Base-by-base conservation (phyloP, 108 stramenopile genomes). In the Skeletonema menzelii region DNA sequence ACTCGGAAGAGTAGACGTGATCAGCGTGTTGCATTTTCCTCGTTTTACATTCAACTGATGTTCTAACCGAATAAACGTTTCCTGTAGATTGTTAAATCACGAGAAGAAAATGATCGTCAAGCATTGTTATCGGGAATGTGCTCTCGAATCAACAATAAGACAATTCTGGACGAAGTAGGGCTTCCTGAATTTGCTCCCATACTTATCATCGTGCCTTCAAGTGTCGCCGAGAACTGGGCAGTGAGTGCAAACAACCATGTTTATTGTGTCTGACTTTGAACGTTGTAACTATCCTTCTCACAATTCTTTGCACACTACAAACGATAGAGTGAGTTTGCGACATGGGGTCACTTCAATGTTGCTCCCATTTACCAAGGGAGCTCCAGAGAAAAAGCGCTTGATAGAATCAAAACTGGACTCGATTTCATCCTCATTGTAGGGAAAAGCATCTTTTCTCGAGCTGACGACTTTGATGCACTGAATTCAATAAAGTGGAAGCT, bases 301-400 rank as follows among this genome's bases (percentile, higher is more conserved):
- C n/a, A 22, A 28, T 27, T 27, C 58, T 30, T 49, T 5, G 8
- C 4, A 7, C 14, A 34, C 2, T 2, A 0, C 49, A 65, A 62
- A 40, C 68, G 59, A 67, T 63, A 82, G 67, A 88, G 75, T n/a
- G 90, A 91, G 53, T 83, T 96, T 53, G 65, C 67, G 34, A 77
- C 69, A 0, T 96, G 92, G 87, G 91, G 91, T 11, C 80, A 93
- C 70, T 96, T 96, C 62, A 71, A 84, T 24, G 89, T 91, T 1
- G 76, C 75, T n/a, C 40, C 70, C 4, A 69, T 79, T 13, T 91
- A 87, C 56, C 12, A 26, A 14, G 70, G 75, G 8, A 44, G 26
- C 12, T 71, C 53, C 12, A 65, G 81, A 67, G 81, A 82, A 6
- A 75, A 75, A 13, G 88, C 82, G n/a, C 58, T 93, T 7, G 63